Base-by-base conservation (phyloP, 2,329 filamentous ascomycete species). In the Penicillium sp. region DNA sequence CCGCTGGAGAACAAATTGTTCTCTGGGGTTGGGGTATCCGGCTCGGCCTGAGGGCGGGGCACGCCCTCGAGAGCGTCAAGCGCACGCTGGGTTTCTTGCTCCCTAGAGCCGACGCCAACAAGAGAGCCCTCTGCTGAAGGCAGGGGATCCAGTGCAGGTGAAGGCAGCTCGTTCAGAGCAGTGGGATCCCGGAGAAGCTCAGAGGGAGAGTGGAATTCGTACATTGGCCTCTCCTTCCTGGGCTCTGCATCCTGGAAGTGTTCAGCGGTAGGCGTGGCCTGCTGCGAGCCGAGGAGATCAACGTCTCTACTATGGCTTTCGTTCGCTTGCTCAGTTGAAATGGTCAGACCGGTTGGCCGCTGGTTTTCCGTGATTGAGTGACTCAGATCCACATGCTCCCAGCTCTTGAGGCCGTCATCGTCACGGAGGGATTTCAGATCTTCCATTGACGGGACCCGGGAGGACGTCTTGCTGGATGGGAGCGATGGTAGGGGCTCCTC, bases 241-340 rank as follows among this genome's bases (percentile, higher is more conserved):
- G 58, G 46, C 66, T 58, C 29, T 50, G 56, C 31, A 2, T 64
- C 66, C 44, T 74, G 69, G 50, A 81, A 82, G 10, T 77, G 72
- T 18, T 78, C 80, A 5, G 86, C 86, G 58, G 85, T 89, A 1
- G 89, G 89, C 1, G 89, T 92, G 0, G 82, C 81, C 66, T 90
- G 84, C 61, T 85, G 78, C 6, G 87, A 89, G 43, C 80, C 86
- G 9, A 85, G 74, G 29, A 81, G 68, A 48, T 86, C 82, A 9
- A 60, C 29, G 0, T 67, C 60, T 13, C 75, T 66, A 10, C 70
- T 66, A 4, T 74, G 69, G 2, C 66, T 61, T 20, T 71, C 53
- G 16, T 72, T 62, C 11, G 63, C 57, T 16, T 66, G 59, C 6
- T 67, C 66, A 13, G 79, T 82, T 5, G 66, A 67, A 18, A 72